These are phyloP conservation scores for Tetracladium setigerum DNA, from an alignment of 495 filamentous ascomycete species.

Conservation along the genomic window DNA sequence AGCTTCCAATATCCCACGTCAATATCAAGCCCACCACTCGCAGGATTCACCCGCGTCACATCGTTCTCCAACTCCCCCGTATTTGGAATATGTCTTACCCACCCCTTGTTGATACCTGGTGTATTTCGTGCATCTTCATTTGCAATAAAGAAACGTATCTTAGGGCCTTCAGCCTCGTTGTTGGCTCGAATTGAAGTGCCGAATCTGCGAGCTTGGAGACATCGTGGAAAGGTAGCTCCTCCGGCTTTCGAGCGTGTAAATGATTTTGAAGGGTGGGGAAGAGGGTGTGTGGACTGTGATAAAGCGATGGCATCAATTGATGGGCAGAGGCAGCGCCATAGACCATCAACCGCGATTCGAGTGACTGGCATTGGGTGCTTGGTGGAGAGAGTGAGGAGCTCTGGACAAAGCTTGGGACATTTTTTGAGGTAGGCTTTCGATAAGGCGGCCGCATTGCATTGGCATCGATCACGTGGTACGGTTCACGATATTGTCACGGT, in stretches of 20 bases:
- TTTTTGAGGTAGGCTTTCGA: constrained; percentile 7
- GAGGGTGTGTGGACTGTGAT: constrained; percentile 5
- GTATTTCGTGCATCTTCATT: constrained; percentile 9
- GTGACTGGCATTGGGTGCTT: constrained; percentile 14
- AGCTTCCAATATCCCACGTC: no score
- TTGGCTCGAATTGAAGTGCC: constrained; percentile 3
- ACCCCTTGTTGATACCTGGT: no score
- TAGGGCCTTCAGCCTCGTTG: neutral
- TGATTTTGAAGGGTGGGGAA: constrained; percentile 14
- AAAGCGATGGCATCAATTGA: constrained; percentile 34
- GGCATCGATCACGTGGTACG: neutral
- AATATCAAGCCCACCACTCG: no score
- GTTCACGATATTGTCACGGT: no score
- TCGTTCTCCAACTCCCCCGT: no score
- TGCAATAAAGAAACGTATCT: neutral
- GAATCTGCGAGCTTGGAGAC: constrained; percentile 2
- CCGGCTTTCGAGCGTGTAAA: neutral
- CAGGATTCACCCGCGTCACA: constrained; percentile 1
- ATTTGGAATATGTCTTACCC: no score
- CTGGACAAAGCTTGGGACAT: constrained; percentile 2
- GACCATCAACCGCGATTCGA: constrained; percentile 47
- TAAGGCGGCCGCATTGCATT: constrained; percentile 1
- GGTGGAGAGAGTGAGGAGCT: neutral
- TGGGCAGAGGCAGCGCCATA: constrained; percentile 63
- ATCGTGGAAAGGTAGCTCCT: neutral